Percentiles rank a stretch among this genome's conserved stretches.
These are phyloP conservation scores for Xeromyces bisporus DNA, from an alignment of 495 filamentous ascomycete species.

Conservation along the genomic window DNA sequence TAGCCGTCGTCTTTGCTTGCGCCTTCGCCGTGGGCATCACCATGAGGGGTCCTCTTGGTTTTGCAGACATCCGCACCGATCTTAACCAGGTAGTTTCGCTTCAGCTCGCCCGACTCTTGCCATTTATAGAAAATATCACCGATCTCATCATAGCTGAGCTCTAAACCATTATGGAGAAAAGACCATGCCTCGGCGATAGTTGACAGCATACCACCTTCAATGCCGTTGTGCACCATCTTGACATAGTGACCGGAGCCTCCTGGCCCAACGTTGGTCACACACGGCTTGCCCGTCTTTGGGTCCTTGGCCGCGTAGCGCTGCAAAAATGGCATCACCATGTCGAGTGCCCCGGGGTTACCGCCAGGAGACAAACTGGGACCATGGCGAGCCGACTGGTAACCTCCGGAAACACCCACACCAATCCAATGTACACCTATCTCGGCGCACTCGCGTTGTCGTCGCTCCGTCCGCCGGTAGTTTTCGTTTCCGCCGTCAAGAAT, in stretches of 20 bases:
- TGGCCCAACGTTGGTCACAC: slow-evolving; percentile 43
- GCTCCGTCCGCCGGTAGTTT: slow-evolving; percentile 49
- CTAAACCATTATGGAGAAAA: slow-evolving; percentile 42
- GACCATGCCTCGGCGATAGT: slow-evolving; percentile 48
- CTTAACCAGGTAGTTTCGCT: slow-evolving; percentile 41
- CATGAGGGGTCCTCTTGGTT: slow-evolving; percentile 20
- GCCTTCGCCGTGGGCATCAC: slow-evolving; percentile 26
- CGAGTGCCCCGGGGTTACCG: slow-evolving; percentile 39
- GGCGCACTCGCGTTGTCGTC: slow-evolving; percentile 39
- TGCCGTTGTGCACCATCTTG: slow-evolving; percentile 68
- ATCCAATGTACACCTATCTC: slow-evolving; percentile 43
- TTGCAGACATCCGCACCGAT: slow-evolving; percentile 49
- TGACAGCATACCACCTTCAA: slow-evolving; percentile 55
- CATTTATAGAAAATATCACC: slow-evolving; percentile 42
- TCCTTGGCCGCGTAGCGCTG: slow-evolving; percentile 45
- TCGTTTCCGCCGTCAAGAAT: slow-evolving; percentile 61
- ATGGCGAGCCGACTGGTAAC: slow-evolving; percentile 48
- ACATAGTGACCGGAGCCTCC: slow-evolving; percentile 55
- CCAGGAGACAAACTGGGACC: slow-evolving; percentile 51
- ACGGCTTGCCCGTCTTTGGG: slow-evolving; percentile 35
- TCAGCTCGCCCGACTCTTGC: slow-evolving; percentile 41
- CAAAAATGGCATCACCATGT: slow-evolving; percentile 46
- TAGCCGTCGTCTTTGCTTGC: slow-evolving; percentile 17
- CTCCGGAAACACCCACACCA: slow-evolving; percentile 52
- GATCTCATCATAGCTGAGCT: slow-evolving; percentile 44